Conservation (phyloP, 805 yeast genomes). For the Metschnikowia aberdeeniae region DNA sequence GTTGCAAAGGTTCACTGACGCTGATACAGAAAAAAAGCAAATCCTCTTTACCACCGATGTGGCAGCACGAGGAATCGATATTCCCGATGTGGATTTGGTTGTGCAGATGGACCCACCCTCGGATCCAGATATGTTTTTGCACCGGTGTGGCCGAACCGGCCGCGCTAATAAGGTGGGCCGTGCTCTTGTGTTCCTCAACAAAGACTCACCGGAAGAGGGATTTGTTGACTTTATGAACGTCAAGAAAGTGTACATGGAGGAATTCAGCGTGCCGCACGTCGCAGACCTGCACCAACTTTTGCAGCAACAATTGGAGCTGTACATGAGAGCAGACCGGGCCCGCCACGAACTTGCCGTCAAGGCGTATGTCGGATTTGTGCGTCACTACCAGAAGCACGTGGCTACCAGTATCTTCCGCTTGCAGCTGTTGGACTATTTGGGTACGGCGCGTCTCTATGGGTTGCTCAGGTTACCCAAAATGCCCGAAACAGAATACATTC, state of each 20-base stretch:
- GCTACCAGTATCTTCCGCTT: constrained; percentile 85
- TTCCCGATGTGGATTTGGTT: constrained; percentile 91
- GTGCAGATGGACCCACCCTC: constrained; percentile 94
- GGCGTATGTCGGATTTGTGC: constrained; percentile 77
- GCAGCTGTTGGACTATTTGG: constrained; percentile 63
- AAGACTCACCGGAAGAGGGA: constrained; percentile 73
- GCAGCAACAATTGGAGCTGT: constrained; percentile 33
- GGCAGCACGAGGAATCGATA: constrained; percentile 96
- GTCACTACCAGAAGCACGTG: constrained; percentile 82
- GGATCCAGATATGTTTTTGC: constrained; percentile 86
- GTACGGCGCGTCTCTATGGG: constrained; percentile 74
- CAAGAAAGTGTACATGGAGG: constrained; percentile 50
- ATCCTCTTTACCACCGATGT: constrained; percentile 91
- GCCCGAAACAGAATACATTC: constrained; percentile 74
- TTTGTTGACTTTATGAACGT: constrained; percentile 78
- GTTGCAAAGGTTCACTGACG: constrained; percentile 53
- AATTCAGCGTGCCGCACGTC: constrained; percentile 26
- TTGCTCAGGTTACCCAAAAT: constrained; percentile 81
- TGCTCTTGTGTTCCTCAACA: constrained; percentile 69
- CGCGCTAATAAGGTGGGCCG: constrained; percentile 82
- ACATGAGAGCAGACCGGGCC: constrained; percentile 70
- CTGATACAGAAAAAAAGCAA: constrained; percentile 43
- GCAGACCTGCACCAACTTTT: constrained; percentile 26
- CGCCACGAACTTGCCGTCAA: constrained; percentile 77
- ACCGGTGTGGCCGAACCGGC: constrained; percentile 94